Evolutionary conservation across 1,284 basidiomycete species (phyloP).

Genomic region (Agaricales sp.): DNA sequence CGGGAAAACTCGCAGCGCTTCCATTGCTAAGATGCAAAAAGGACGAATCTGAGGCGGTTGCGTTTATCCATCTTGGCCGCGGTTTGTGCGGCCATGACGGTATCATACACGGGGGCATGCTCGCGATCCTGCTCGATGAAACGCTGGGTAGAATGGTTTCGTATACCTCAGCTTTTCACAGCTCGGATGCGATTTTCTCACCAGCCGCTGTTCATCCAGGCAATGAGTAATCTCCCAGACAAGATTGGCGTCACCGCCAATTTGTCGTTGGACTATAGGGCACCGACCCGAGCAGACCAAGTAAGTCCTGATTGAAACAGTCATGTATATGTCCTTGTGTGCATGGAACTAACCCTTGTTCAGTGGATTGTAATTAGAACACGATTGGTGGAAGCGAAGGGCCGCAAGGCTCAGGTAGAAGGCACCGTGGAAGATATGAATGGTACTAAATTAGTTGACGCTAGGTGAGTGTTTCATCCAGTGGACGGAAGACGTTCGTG

Average conservation of each 20-base stretch:
- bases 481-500: not conserved
- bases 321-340: not conserved
- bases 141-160: constrained; percentile 62
- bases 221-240: constrained; percentile 75
- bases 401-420: constrained; percentile 67
- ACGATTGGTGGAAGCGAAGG: constrained; percentile 50
- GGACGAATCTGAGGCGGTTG: constrained; percentile 65
- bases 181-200: constrained; percentile 14
- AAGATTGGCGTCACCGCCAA: constrained; percentile 92
- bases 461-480: constrained; percentile 40
- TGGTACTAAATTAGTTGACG: constrained; percentile 74
- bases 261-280: constrained; percentile 65
- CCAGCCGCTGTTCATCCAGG: constrained; percentile 30
- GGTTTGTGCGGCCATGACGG: constrained; percentile 90
- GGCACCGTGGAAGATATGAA: constrained; percentile 70
- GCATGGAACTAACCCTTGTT: constrained; percentile 9
- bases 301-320: constrained; percentile 23
- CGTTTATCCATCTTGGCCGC: constrained; percentile 76
- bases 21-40: constrained; percentile 67
- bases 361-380: constrained; percentile 70
- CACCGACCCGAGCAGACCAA: constrained; percentile 80
- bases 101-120: constrained; percentile 86
- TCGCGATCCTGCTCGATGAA: constrained; percentile 89
- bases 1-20: constrained; percentile 71
- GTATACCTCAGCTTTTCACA: constrained; percentile 17